Evolutionary conservation across 2,329 filamentous ascomycete species (phyloP).

Genomic region (Celoporthe dispersa): DNA sequence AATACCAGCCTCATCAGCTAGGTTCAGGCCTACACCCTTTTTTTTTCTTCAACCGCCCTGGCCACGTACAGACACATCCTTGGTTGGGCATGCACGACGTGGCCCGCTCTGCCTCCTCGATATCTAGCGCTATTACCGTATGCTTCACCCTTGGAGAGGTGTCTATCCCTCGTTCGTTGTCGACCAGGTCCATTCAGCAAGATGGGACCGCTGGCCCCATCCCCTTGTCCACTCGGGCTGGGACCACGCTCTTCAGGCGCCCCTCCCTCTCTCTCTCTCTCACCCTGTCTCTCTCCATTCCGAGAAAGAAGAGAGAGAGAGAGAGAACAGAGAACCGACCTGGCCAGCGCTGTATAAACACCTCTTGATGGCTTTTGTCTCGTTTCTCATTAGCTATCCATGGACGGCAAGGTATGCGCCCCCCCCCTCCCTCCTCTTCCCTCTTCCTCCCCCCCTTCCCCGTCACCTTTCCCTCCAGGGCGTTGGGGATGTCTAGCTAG

Average conservation of each 20-base stretch:
- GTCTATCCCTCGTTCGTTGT: background rate
- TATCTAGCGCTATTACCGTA: background rate
- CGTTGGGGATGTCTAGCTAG: background rate
- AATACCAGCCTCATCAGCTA: background rate
- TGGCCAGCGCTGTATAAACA: background rate
- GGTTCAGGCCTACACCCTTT: background rate
- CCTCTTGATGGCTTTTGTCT: background rate
- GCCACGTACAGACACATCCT: slow-evolving; percentile 1
- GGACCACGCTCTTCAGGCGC: background rate
- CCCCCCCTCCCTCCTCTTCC: background rate
- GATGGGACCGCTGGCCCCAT: background rate
- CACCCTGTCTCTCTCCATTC: background rate
- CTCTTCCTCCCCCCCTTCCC: background rate
- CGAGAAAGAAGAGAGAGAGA: too few relatives aligned
- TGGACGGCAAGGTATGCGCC: background rate
- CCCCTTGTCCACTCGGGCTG: background rate
- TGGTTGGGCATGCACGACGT: slow-evolving; percentile 1
- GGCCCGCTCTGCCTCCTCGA: background rate
- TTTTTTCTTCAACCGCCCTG: background rate
- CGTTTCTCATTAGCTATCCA: background rate
- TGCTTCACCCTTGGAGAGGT: background rate
- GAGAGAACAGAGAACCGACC: background rate
- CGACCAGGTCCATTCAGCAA: background rate
- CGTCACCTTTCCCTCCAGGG: background rate
- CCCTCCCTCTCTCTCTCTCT: background rate